Conservation (phyloP, 305 asterid genomes). For the Vinca major region DNA sequence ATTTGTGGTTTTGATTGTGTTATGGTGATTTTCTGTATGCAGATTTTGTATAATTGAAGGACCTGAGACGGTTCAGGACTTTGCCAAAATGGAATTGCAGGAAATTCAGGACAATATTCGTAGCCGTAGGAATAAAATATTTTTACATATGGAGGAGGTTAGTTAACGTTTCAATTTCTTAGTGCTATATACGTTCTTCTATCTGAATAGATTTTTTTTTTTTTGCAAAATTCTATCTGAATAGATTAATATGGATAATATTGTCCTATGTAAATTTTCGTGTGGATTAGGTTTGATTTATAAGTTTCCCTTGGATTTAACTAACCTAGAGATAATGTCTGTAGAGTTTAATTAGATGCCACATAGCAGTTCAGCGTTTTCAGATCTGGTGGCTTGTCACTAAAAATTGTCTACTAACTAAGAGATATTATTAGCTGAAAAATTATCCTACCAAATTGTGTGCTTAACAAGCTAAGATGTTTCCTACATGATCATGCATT, state of each 20-base stretch:
- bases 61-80: slow-evolving; percentile 86
- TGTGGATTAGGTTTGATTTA: not conserved
- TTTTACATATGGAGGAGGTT: slow-evolving; percentile 92
- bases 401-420: not conserved
- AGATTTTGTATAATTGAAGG: slow-evolving; percentile 96
- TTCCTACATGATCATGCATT: not conserved
- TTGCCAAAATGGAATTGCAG: slow-evolving; percentile 72
- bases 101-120: slow-evolving; percentile 85
- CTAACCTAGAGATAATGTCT: not conserved
- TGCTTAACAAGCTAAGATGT: not conserved
- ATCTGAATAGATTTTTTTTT: not conserved
- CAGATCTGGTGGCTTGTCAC: not conserved
- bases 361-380: not conserved
- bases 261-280: not conserved
- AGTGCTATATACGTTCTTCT: not conserved
- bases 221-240: too few relatives aligned
- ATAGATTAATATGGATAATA: not conserved
- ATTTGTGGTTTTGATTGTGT: not conserved
- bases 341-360: not conserved
- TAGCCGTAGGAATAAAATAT: slow-evolving; percentile 75
- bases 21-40: slow-evolving; percentile 17
- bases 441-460: not conserved
- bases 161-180: slow-evolving; percentile 2
- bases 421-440: not conserved
- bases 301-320: not conserved